These are phyloP conservation scores for Xylariaceae sp. DNA, from an alignment of 2,329 filamentous ascomycete genomes.

Conservation along the genomic window DNA sequence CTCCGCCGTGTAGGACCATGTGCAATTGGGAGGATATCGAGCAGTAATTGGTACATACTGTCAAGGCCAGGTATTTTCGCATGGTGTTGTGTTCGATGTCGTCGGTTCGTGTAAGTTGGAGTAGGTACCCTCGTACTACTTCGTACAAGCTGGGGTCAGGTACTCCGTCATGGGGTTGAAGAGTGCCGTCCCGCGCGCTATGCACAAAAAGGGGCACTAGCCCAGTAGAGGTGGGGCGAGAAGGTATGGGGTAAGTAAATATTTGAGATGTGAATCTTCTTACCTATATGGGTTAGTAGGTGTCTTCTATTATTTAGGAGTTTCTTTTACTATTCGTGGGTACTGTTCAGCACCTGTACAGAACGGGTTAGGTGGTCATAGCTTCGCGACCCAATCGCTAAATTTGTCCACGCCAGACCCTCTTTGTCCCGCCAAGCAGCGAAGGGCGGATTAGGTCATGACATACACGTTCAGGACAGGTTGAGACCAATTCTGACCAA, in stretches of 20 bases:
- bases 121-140: neutral
- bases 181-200: neutral
- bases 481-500: conserved; percentile 1
- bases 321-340: too few species aligned
- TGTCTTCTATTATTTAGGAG: neutral
- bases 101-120: neutral
- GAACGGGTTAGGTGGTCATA: neutral
- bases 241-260: conserved; percentile 3
- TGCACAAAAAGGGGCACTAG: neutral
- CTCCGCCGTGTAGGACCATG: neutral
- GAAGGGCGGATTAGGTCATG: conserved; percentile 1
- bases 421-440: neutral
- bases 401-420: neutral
- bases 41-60: neutral
- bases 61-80: neutral
- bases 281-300: neutral
- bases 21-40: neutral
- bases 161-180: neutral
- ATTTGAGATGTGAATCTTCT: neutral
- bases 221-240: neutral
- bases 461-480: neutral
- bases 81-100: neutral
- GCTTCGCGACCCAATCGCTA: neutral
- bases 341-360: too few species aligned
- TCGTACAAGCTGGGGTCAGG: too few species aligned